phyloP scores from a whole-genome alignment of 2,329 filamentous ascomycete species.

The Nemania bipapillata region DNA sequence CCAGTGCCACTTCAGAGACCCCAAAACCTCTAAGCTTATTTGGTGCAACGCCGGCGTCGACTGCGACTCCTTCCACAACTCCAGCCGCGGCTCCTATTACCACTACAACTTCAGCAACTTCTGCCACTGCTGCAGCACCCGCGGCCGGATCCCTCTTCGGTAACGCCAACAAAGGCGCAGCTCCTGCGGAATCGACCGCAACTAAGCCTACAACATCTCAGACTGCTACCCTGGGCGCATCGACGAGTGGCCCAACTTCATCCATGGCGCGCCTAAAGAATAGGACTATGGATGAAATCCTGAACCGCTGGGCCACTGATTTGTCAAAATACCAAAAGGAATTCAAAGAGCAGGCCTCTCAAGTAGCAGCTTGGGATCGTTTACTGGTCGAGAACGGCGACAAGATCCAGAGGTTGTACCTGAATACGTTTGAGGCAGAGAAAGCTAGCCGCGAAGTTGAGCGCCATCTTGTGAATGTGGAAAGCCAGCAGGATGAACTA shows the following conservation, averaged over 20 bases:
- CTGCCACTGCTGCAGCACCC: slow-evolving; percentile 50
- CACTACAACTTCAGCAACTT: slow-evolving; percentile 42
- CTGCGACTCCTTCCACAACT: slow-evolving; percentile 42
- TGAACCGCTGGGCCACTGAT: slow-evolving; percentile 95
- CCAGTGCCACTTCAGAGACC: slow-evolving; percentile 46
- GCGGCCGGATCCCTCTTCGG: slow-evolving; percentile 49
- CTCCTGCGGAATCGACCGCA: slow-evolving; percentile 49
- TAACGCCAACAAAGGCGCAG: slow-evolving; percentile 47
- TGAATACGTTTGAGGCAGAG: slow-evolving; percentile 92
- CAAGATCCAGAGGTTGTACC: slow-evolving; percentile 92
- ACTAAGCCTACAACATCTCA: slow-evolving; percentile 42
- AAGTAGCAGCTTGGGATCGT: slow-evolving; percentile 90
- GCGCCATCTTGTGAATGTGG: slow-evolving; percentile 86
- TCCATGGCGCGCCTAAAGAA: slow-evolving; percentile 92
- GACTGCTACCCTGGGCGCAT: slow-evolving; percentile 68
- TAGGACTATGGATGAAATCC: slow-evolving; percentile 99
- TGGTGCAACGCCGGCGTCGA: slow-evolving; percentile 43
- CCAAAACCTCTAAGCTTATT: slow-evolving; percentile 49
- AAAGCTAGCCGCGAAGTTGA: slow-evolving; percentile 93
- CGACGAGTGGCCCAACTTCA: slow-evolving; percentile 82
- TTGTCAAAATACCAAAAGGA: slow-evolving; percentile 96
- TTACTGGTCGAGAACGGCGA: slow-evolving; percentile 92
- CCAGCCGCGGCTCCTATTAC: slow-evolving; percentile 42
- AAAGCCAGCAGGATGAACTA: slow-evolving; percentile 91
- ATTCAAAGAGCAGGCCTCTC: slow-evolving; percentile 88